phyloP scores from a whole-genome alignment of 768 basidiomycete genomes.

The Lentinula edodes region DNA sequence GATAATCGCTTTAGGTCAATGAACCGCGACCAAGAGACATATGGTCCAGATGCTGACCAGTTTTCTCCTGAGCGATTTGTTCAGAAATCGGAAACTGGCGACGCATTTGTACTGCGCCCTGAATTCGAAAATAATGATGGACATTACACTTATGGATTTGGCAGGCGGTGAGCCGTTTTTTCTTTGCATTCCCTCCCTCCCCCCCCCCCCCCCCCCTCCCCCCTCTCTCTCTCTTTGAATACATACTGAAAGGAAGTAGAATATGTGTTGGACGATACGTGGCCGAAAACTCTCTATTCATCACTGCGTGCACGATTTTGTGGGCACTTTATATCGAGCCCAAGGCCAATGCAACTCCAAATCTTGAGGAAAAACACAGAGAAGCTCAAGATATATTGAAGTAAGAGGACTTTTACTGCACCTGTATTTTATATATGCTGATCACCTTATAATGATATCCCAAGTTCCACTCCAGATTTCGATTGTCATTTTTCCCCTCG shows the following conservation, averaged over 20 bases:
- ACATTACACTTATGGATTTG: constrained; percentile 4
- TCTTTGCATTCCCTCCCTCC: no score
- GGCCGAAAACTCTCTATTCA: constrained; percentile 1
- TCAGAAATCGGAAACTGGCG: neutral
- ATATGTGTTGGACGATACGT: constrained; percentile 3
- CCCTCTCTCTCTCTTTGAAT: neutral
- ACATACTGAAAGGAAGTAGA: neutral
- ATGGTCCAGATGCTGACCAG: neutral
- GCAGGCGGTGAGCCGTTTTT: neutral
- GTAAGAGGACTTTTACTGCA: neutral
- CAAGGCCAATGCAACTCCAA: neutral
- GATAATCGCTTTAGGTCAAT: neutral
- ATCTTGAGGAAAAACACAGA: neutral
- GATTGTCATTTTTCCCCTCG: neutral
- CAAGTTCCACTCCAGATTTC: neutral
- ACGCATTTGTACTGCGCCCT: neutral
- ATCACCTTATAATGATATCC: neutral
- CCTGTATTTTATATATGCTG: neutral
- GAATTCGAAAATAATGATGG: neutral
- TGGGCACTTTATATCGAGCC: neutral
- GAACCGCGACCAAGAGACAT: neutral
- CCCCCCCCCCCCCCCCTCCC: no score
- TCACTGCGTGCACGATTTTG: neutral
- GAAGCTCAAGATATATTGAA: neutral
- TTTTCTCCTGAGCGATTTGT: neutral